Evolutionary conservation across 2,329 filamentous ascomycete genomes (phyloP).

Genomic region (Botrytis fragariae): DNA sequence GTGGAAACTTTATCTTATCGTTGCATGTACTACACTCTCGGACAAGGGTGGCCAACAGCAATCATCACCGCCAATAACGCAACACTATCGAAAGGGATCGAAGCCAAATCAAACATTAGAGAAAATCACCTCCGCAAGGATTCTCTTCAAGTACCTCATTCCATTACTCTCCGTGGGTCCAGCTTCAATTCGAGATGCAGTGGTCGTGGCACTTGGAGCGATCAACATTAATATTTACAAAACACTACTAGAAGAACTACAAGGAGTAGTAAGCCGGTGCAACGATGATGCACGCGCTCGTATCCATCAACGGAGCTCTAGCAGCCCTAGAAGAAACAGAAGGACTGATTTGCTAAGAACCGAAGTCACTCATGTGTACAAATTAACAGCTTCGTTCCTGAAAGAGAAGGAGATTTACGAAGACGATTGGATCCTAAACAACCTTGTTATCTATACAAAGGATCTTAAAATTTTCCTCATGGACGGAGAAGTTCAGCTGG

Average conservation of each 20-base stretch:
- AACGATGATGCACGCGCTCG: constrained; percentile 85
- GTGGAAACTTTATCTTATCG: constrained; percentile 96
- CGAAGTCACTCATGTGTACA: constrained; percentile 95
- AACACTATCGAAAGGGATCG: constrained; percentile 81
- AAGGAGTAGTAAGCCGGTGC: constrained; percentile 80
- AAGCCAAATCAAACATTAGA: constrained; percentile 65
- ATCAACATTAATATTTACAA: constrained; percentile 95
- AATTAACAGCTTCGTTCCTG: constrained; percentile 86
- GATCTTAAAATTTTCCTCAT: constrained; percentile 93
- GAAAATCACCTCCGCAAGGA: constrained; percentile 83
- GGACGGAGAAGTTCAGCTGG: constrained; percentile 89
- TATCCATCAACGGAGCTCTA: constrained; percentile 82
- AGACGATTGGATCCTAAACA: constrained; percentile 87
- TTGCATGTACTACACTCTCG: constrained; percentile 92
- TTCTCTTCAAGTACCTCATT: constrained; percentile 87
- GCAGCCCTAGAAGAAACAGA: constrained; percentile 75
- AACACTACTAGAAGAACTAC: constrained; percentile 83
- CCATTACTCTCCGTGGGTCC: constrained; percentile 80
- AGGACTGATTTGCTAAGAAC: constrained; percentile 85
- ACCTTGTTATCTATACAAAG: constrained; percentile 84
- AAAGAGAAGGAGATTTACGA: constrained; percentile 74
- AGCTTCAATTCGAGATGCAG: constrained; percentile 79
- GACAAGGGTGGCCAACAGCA: constrained; percentile 69
- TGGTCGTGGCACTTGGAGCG: constrained; percentile 86
- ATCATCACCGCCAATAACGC: constrained; percentile 55